Conservation (phyloP, 305 asterid genomes). For the Fraxinus sp. region DNA sequence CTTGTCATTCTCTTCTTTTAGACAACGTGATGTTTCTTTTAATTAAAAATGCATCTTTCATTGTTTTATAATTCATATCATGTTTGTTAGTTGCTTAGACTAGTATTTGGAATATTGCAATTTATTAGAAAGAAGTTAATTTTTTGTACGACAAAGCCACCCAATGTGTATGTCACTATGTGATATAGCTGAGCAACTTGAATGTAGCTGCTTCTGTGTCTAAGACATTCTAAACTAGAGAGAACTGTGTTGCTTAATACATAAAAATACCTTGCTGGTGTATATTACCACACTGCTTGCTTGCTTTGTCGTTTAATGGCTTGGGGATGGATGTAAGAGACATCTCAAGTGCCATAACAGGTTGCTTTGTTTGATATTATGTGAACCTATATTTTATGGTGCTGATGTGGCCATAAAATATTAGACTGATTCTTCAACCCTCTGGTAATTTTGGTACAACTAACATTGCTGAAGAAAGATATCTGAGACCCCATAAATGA, state of each 20-base stretch:
- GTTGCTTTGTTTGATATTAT: background rate
- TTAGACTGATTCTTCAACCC: background rate
- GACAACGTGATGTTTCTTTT: background rate
- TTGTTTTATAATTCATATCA: background rate
- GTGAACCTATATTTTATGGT: background rate
- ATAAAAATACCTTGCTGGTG: background rate
- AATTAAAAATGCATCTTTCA: background rate
- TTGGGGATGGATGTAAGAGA: background rate
- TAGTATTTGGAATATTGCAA: background rate
- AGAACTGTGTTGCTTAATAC: background rate
- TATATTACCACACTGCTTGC: background rate
- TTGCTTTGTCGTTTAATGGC: background rate
- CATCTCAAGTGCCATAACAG: background rate
- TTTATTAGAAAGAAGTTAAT: background rate
- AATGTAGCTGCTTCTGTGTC: background rate
- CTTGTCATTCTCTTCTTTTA: background rate
- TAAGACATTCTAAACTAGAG: background rate
- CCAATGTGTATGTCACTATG: background rate
- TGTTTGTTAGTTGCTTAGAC: background rate
- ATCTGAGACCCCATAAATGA: background rate
- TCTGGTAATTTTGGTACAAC: background rate
- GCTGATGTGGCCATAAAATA: background rate
- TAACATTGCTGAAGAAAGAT: background rate
- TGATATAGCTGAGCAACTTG: background rate
- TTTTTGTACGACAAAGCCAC: background rate